These are phyloP conservation scores for Hericium erinaceus DNA, from an alignment of 768 basidiomycete genomes.

Conservation along the genomic window DNA sequence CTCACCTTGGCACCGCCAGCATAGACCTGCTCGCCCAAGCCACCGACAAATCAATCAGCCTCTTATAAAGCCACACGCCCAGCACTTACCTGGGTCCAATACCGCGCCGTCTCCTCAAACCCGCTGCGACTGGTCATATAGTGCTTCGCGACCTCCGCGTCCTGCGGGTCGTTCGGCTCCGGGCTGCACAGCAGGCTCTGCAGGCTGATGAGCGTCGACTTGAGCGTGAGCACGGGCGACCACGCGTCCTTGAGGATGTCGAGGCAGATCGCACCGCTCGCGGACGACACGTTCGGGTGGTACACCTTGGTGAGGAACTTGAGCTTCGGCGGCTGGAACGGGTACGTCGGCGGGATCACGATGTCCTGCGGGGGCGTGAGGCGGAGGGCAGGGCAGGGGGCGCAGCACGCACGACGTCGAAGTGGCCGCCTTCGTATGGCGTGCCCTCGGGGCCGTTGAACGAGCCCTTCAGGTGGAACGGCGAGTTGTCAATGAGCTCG, in stretches of 20 bases:
- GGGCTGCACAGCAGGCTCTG: constrained; percentile 90
- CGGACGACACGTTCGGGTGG: constrained; percentile 92
- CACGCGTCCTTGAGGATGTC: constrained; percentile 88
- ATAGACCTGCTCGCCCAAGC: constrained; percentile 29
- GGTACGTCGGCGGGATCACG: constrained; percentile 83
- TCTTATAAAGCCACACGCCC: too few relatives aligned
- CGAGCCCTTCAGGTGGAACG: constrained; percentile 85
- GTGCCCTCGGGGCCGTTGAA: constrained; percentile 91
- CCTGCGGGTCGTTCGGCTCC: constrained; percentile 94
- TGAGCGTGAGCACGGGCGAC: constrained; percentile 92
- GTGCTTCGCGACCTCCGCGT: constrained; percentile 96
- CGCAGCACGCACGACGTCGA: constrained; percentile 66
- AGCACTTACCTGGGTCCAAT: constrained; percentile 71
- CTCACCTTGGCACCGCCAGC: constrained; percentile 53
- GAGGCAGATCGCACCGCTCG: constrained; percentile 90
- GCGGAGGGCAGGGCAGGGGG: not conserved
- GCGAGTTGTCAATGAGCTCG: constrained; percentile 80
- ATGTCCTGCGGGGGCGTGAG: constrained; percentile 58
- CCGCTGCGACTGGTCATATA: constrained; percentile 80
- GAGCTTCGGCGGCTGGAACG: constrained; percentile 95
- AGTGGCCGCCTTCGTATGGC: constrained; percentile 87
- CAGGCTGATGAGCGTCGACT: constrained; percentile 90
- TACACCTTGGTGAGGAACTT: constrained; percentile 96
- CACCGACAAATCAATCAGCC: too few relatives aligned
- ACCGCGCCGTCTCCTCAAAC: constrained; percentile 87